Base-by-base conservation (phyloP, 202 grass and related monocot species). In the Bolboschoenoplectus hybrid region DNA sequence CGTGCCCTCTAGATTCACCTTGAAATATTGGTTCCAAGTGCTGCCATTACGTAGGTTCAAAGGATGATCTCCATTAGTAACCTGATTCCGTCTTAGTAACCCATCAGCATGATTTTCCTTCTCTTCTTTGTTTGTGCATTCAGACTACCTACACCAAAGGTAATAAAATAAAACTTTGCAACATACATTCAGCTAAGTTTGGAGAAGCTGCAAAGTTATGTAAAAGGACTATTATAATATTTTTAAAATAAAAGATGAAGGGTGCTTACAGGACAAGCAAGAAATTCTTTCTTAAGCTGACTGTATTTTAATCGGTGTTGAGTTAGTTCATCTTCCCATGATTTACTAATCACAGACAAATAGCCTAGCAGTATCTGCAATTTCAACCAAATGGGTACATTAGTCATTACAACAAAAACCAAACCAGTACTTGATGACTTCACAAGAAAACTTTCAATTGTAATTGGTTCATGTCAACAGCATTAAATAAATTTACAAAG, bases 1-100 rank as follows among this genome's bases (percentile, higher is more conserved):
- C 72, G 38, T 47, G 12, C 50, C 51, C 38, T 72, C 17, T 60
- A 84, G 32, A 81, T 85, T 81, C 41, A 85, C 95, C 93, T 94
- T 94, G 87, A 98, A 98, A 85, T 93, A 95, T 88, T 94, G 87
- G 87, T 91, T 87, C 96, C 96, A 98, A 84, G 93, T 74, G 87
- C 93, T 92, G 80, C 87, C 87, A 87, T 85, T 94, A 88, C 90
- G 80, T 83, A 86, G 89, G 85, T 89, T 95, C 83, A 98, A 92
- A 83, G 96, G 96, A 90, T 98, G 96, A 53, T 98, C 93, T 67
- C 88, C 93, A 92, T 93, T 89, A 86, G 87, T 87, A 89, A 98
- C 87, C 74, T 91, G 60, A 82, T 60, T 81, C 67, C 96, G 87
- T 34, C 50, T 83, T 32, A 98, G 91, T 12, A 90, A 79, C 67